Percentiles rank a stretch among this genome's conserved stretches.
Conservation (phyloP, 345 rosid species). For the Odontarrhena argentea region DNA sequence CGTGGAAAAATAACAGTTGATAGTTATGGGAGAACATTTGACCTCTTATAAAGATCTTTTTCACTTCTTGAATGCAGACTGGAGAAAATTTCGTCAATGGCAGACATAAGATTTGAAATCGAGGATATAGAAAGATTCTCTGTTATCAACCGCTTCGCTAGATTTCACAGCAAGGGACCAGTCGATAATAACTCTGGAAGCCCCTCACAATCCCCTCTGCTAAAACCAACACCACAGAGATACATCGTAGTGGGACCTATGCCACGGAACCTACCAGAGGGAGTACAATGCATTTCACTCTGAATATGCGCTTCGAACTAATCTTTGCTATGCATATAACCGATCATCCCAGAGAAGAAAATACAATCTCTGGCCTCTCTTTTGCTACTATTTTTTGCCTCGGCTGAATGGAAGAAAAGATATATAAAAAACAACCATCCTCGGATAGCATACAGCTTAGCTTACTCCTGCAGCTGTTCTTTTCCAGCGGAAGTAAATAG, state of each 20-base stretch:
- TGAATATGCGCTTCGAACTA: conserved; percentile 45
- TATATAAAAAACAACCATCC: conserved; percentile 19
- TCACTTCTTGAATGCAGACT: conserved; percentile 49
- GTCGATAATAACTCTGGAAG: conserved; percentile 36
- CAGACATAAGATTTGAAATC: conserved; percentile 65
- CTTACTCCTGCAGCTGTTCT: conserved; percentile 18
- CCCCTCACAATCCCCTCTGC: conserved; percentile 36
- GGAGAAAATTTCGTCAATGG: conserved; percentile 53
- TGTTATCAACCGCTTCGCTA: conserved; percentile 87
- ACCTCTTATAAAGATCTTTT: neutral
- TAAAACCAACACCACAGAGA: conserved; percentile 59
- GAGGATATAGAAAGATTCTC: conserved; percentile 75
- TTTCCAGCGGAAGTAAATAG: conserved; percentile 30
- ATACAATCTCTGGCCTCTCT: conserved; percentile 13
- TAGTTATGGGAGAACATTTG: conserved; percentile 1
- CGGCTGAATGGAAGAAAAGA: conserved; percentile 10
- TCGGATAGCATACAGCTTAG: conserved; percentile 29
- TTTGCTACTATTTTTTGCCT: conserved; percentile 35
- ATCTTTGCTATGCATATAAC: conserved; percentile 29
- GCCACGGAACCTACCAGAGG: conserved; percentile 69
- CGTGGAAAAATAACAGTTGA: neutral
- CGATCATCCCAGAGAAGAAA: conserved; percentile 14
- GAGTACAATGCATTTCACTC: conserved; percentile 70
- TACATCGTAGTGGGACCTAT: conserved; percentile 60
- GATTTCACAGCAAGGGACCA: conserved; percentile 68